phyloP scores from a whole-genome alignment of 1,284 basidiomycete species.

The Neonothopanus nambi region DNA sequence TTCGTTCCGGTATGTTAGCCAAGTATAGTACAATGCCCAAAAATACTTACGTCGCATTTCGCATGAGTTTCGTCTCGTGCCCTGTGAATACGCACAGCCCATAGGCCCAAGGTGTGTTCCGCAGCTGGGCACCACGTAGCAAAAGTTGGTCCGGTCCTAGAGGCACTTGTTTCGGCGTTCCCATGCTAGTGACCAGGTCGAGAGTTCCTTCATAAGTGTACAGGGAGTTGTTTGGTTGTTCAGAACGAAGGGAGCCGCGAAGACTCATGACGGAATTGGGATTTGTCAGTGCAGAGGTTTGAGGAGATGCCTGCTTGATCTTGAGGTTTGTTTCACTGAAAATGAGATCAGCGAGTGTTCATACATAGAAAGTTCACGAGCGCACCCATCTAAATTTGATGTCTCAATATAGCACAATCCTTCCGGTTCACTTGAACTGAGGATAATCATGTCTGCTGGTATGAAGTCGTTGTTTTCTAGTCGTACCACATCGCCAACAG shows the following conservation, averaged over 20 bases:
- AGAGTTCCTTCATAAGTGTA: conserved; percentile 94
- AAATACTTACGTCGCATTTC: conserved; percentile 82
- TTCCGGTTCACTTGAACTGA: conserved; percentile 94
- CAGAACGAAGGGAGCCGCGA: conserved; percentile 85
- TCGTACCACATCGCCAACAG: conserved; percentile 91
- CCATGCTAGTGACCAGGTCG: conserved; percentile 60
- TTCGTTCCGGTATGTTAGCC: background rate
- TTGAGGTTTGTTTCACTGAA: conserved; percentile 95
- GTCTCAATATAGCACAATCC: conserved; percentile 98
- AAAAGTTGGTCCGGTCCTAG: conserved; percentile 95
- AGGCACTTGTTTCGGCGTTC: conserved; percentile 79
- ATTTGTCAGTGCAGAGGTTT: conserved; percentile 78
- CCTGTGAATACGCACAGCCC: conserved; percentile 95
- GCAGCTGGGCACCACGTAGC: conserved; percentile 90
- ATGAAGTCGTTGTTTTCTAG: conserved; percentile 94
- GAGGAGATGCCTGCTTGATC: conserved; percentile 93
- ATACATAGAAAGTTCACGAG: conserved; percentile 6
- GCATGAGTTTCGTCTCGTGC: conserved; percentile 98
- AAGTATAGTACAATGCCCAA: conserved; percentile 2
- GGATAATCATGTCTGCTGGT: conserved; percentile 89
- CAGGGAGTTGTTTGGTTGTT: conserved; percentile 96
- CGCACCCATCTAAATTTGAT: conserved; percentile 93
- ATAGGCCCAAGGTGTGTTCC: conserved; percentile 97
- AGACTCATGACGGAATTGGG: conserved; percentile 76
- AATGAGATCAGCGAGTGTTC: background rate